These are phyloP conservation scores for Hypholoma fasciculare DNA, from an alignment of 768 basidiomycete species.

Conservation along the genomic window DNA sequence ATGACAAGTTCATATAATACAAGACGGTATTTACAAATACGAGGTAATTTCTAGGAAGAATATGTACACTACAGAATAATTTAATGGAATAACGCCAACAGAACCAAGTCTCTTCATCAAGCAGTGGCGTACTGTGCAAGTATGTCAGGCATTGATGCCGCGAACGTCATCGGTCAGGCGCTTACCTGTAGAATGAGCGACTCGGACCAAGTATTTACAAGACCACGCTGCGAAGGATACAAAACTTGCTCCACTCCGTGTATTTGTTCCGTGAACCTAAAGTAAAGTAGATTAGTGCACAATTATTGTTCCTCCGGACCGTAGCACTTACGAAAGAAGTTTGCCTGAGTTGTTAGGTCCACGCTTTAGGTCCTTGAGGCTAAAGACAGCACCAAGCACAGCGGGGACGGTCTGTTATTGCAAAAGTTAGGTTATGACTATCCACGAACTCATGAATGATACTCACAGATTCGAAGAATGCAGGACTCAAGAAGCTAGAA, in stretches of 20 bases:
- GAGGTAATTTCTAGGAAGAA: too few relatives aligned
- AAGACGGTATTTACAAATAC: too few relatives aligned
- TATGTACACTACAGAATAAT: too few relatives aligned
- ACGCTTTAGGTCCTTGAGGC: slow-evolving; percentile 38
- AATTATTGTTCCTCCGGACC: neutral
- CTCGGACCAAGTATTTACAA: slow-evolving; percentile 43
- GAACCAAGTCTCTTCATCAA: too few relatives aligned
- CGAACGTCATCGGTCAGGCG: neutral
- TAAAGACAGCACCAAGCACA: slow-evolving; percentile 45
- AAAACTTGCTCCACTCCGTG: slow-evolving; percentile 28
- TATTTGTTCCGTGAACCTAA: slow-evolving; percentile 36
- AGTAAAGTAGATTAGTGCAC: neutral
- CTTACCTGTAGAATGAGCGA: slow-evolving; percentile 38
- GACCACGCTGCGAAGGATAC: slow-evolving; percentile 36
- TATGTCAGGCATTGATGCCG: too few relatives aligned
- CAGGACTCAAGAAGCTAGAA: slow-evolving; percentile 28
- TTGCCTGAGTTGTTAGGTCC: slow-evolving; percentile 37
- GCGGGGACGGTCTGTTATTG: slow-evolving; percentile 39
- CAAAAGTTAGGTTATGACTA: neutral
- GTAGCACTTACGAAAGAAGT: slow-evolving; percentile 33
- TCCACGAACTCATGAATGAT: neutral
- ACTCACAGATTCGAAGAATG: slow-evolving; percentile 41
- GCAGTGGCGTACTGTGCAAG: too few relatives aligned
- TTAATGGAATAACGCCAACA: too few relatives aligned
- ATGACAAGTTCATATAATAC: too few relatives aligned